phyloP scores from a whole-genome alignment of 345 rosid species.

The Reutealis trisperma region DNA sequence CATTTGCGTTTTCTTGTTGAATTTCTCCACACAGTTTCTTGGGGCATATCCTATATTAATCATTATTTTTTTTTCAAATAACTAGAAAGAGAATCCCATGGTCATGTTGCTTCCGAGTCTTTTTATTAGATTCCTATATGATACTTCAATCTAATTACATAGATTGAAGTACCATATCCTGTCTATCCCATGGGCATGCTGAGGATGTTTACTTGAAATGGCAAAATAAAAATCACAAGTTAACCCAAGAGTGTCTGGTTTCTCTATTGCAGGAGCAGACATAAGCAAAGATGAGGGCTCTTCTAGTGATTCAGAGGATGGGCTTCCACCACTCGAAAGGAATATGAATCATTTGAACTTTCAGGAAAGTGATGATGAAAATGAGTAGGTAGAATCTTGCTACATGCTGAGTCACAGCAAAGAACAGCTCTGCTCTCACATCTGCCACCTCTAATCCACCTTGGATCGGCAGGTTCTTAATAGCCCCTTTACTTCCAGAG shows the following conservation, averaged over 20 bases:
- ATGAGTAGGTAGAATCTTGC: constrained; percentile 5
- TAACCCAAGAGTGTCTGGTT: background rate
- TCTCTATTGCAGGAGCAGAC: constrained; percentile 27
- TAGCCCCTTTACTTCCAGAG: background rate
- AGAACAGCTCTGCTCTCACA: background rate
- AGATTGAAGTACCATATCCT: too few species aligned
- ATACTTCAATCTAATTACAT: background rate
- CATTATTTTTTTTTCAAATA: background rate
- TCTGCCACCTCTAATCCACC: background rate
- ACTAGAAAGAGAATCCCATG: background rate
- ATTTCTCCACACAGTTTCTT: background rate
- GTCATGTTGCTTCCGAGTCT: background rate
- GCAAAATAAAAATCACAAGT: background rate
- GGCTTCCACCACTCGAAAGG: constrained; percentile 85
- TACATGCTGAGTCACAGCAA: background rate
- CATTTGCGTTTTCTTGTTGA: too few species aligned
- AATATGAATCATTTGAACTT: constrained; percentile 71
- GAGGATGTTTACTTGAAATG: too few species aligned
- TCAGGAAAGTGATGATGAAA: constrained; percentile 54
- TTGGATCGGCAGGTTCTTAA: too few species aligned
- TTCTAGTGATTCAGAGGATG: constrained; percentile 64
- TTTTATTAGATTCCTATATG: background rate
- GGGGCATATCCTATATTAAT: background rate
- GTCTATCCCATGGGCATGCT: too few species aligned
- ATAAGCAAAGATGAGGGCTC: constrained; percentile 39